Base-by-base conservation (phyloP, 306 rosid genomes). In the Arachis hypogaea region DNA sequence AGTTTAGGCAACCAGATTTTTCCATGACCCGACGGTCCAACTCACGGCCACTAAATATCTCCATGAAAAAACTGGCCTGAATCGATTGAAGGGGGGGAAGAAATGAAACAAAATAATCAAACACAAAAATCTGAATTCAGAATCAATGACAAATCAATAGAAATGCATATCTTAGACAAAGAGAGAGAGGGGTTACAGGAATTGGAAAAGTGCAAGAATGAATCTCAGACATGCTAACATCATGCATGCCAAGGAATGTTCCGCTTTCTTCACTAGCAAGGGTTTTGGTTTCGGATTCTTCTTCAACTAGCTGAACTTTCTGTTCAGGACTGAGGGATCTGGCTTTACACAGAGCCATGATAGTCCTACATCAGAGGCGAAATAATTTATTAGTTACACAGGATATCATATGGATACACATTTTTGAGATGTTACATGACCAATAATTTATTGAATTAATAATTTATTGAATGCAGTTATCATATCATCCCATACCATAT, bases 291-390 rank as follows among this genome's bases (percentile, higher is more conserved):
- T 88, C 96, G 52, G 97, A 84, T 59, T 87, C 98, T 76, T 87
- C 93, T 84, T 92, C 98, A 69, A 92, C 92, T 74, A 88, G 77
- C 83, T 85, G 87, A 71, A 92, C 89, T 85, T 88, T 89, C 85
- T 95, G 99, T 86, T 95, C 99, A 18, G 96, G 98, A 86, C 89
- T 95, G 88, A 95, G 83, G n/a, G 97, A 88, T 82, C 83, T 92
- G 67, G 98, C 95, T 80, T 92, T 95, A 97, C 99, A 95, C 8
- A 95, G 92, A 73, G 90, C 98, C 98, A 95, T 82, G 75, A 95
- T 87, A 40, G 98, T 95, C 90, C 99, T 92, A 75, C 66, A 71
- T 75, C 83, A 83, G 66, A 78, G 71, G 46, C 77, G 58, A 69
- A 66, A 69, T 74, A 66, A 51, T 52, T 87, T 86, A 57, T 50